A percentile compares a stretch with the other conserved stretches of the same genome.
These are phyloP conservation scores for Hypericum androsaemum DNA, from an alignment of 345 rosid genomes.

Conservation along the genomic window DNA sequence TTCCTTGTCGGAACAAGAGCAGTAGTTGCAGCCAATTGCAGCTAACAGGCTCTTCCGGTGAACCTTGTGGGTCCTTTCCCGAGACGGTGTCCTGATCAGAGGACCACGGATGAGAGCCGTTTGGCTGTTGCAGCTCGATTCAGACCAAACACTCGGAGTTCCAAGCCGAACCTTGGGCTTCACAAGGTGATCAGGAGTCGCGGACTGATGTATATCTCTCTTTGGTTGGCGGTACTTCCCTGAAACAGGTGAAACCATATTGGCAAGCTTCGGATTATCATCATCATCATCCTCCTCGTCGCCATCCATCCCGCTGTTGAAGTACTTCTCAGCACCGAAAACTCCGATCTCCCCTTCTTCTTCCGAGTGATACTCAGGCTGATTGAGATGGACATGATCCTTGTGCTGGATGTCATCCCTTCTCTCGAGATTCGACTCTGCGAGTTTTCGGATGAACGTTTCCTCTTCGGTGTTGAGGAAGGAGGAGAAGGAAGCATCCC, in stretches of 20 bases:
- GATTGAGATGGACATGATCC: not conserved
- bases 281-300: slow-evolving; percentile 22
- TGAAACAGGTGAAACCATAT: slow-evolving; percentile 12
- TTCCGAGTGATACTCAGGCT: slow-evolving; percentile 11
- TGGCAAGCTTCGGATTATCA: slow-evolving; percentile 27
- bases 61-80: slow-evolving; percentile 19
- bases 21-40: slow-evolving; percentile 41
- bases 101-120: slow-evolving; percentile 25
- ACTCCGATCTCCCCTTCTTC: slow-evolving; percentile 67
- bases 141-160: slow-evolving; percentile 43
- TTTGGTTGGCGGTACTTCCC: slow-evolving; percentile 11
- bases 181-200: slow-evolving; percentile 10
- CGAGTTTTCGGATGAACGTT: slow-evolving; percentile 23
- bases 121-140: slow-evolving; percentile 62
- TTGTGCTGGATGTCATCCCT: slow-evolving; percentile 7
- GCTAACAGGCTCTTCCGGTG: slow-evolving; percentile 42
- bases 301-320: slow-evolving; percentile 47
- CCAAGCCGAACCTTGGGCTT: slow-evolving; percentile 23
- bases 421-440: slow-evolving; percentile 14
- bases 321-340: slow-evolving; percentile 78
- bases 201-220: slow-evolving; percentile 8
- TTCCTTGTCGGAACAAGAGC: slow-evolving; percentile 43
- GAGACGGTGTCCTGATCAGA: slow-evolving; percentile 7
- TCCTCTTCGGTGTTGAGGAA: slow-evolving; percentile 36
- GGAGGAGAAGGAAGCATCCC: slow-evolving; percentile 43